Evolutionary conservation across 2,329 filamentous ascomycete species (phyloP), one percentile per base, ranked within the genome.

Genomic region (Penicillium brevicompactum): DNA sequence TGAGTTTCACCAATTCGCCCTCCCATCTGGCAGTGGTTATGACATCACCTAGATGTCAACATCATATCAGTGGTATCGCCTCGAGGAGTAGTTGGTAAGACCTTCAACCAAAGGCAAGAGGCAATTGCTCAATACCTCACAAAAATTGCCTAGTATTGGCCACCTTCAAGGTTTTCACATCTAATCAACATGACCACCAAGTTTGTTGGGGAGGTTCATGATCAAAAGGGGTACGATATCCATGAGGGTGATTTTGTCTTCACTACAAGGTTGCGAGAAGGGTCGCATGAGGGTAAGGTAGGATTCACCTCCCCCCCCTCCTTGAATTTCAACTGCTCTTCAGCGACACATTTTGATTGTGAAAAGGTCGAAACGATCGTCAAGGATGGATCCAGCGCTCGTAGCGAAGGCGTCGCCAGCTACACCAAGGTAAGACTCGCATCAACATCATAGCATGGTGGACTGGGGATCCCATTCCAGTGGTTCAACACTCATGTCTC

Each of bases 211-310:
- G 38, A 46, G 49, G 46, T 66, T 45, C 51, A 62, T 49, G 67
- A 67, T 44, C 63, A 63, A 41, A 57, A 62, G 37, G 58, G 65
- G 21, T 54, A 67, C 21, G 21, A 49, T 11, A 64, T 68, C 47
- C 32, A 56, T 18, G 58, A 64, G 47, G 61, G 62, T 41, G 63
- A 70, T 47, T 58, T 56, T 31, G 62, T 68, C 48, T 62, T 42
- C 30, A 70, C 62, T 31, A 69, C 62, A 27, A 61, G 43, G 14
- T 61, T 58, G 30, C 62, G 62, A 30, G 65, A 65, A 30, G 68
- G 67, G 43, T 50, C 53, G 8, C 64, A 66, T 40, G 45, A 59
- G 46, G 60, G 65, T 42, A 57, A 61, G 58, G 66, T 68, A 62
- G 31, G 40, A 46, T 46, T 31, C 13, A 14, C 18, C 18, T 18